phyloP scores from a whole-genome alignment of 1,284 basidiomycete genomes.

The Trametes polyzona region DNA sequence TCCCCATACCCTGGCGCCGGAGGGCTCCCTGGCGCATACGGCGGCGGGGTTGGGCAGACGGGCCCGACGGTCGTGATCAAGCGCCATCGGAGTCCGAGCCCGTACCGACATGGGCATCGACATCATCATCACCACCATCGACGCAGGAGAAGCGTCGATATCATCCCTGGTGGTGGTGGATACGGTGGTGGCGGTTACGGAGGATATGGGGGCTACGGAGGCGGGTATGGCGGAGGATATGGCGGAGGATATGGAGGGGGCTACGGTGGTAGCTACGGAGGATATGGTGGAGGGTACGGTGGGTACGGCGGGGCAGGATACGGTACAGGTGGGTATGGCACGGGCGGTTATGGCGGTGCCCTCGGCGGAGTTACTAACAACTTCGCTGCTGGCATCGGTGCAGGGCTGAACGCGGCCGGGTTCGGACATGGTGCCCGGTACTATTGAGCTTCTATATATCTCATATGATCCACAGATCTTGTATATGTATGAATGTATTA shows the following conservation, averaged over 20 bases:
- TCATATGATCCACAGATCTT: no score
- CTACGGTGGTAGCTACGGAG: not conserved
- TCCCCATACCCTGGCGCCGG: not conserved
- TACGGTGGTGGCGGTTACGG: not conserved
- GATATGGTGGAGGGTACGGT: not conserved
- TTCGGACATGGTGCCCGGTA: conserved; percentile 2
- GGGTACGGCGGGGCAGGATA: conserved; percentile 1
- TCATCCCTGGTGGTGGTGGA: conserved; percentile 9
- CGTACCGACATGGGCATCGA: not conserved
- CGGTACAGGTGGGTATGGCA: conserved; percentile 3
- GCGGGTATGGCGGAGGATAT: conserved; percentile 10
- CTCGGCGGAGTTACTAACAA: not conserved
- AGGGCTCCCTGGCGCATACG: conserved; percentile 3
- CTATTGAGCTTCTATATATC: no score
- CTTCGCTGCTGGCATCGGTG: not conserved
- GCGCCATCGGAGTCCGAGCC: not conserved
- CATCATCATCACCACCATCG: conserved; percentile 29
- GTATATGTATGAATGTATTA: no score
- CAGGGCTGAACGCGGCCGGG: not conserved
- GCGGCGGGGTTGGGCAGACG: conserved; percentile 5
- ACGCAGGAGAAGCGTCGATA: conserved; percentile 19
- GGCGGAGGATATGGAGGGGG: not conserved
- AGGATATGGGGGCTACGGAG: not conserved
- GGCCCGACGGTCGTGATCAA: conserved; percentile 28
- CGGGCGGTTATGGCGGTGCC: not conserved